Evolutionary conservation across 352 stramenopile species (phyloP), one percentile per base, ranked within the genome.

Genomic region (Plasmopara viticola): DNA sequence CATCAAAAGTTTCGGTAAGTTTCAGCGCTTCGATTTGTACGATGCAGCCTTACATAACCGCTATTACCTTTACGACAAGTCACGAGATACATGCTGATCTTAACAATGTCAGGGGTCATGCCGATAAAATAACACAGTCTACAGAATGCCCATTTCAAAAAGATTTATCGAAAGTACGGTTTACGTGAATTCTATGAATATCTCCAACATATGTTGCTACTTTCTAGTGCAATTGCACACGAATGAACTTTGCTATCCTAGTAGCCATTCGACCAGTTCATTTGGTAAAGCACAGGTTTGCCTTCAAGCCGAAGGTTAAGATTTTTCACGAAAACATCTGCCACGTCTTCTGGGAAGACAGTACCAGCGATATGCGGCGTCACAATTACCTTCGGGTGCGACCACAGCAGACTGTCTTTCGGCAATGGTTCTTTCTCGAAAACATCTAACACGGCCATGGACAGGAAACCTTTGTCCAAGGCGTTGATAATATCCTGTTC

Each of bases 291-390:
- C 28, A 85, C 48, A 10, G 57, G 48, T 39, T 77, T 60, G 13
- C 53, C 47, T 12, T 66, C 44, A 18, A 86, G 60, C 12, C 46
- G 64, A 29, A 50, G 64, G 18, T 78, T 68, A 35, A 81, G 56
- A 47, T 86, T 85, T 40, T 70, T 62, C 9, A 83, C 34, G 30
- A 96, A 89, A 4, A 95, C 60, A 29, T 73, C 70, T n/a, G 79
- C 83, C 10, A 95, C 80, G 53, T 94, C 82, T 29, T 75, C 68
- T 0, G 72, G 64, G 30, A 86, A 84, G 33, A 87, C 91, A 18
- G 78, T 67, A 29, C 78, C 87, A 44, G 80, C 77, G 1, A 94
- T 75, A 57, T 96, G 84, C 2, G 84, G 85, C 42, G 87, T 94
- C 44, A 95, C 61, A 39, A 72, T 70, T 4, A 94, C 82, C 31